Conservation (phyloP, 116 monocot genomes). For the Papilionanthe hybrid region DNA sequence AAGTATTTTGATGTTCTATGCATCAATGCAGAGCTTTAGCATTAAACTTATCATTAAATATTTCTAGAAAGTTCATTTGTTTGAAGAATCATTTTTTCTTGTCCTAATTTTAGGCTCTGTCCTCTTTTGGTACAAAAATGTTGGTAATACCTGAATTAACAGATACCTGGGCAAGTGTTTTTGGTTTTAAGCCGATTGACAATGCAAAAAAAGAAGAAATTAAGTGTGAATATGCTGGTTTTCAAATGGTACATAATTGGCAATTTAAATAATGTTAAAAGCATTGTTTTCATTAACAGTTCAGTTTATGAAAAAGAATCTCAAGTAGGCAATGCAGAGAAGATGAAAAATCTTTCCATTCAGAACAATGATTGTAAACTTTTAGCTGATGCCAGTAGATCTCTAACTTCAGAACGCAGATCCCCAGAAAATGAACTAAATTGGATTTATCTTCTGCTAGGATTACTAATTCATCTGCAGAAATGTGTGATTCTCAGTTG, state of each 20-base stretch:
- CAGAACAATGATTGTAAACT: not conserved
- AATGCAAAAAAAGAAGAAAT: constrained; percentile 14
- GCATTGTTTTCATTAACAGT: not conserved
- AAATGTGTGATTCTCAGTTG: not conserved
- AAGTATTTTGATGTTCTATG: not conserved
- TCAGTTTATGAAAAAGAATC: not conserved
- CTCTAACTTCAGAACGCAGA: not conserved
- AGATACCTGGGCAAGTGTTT: constrained; percentile 18
- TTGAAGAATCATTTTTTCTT: not conserved
- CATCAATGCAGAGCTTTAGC: not conserved
- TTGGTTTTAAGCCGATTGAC: constrained; percentile 21
- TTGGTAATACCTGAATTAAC: constrained; percentile 24
- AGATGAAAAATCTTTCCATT: not conserved
- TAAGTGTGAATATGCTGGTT: constrained; percentile 19
- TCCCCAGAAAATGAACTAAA: not conserved
- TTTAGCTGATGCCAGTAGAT: not conserved
- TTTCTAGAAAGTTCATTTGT: not conserved
- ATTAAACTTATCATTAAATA: not conserved
- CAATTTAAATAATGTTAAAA: not conserved
- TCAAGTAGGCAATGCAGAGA: not conserved
- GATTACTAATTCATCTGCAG: not conserved
- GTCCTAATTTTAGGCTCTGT: constrained; percentile 19
- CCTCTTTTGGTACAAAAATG: constrained; percentile 14
- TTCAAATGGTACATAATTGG: not conserved
- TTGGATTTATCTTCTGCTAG: not conserved